Evolutionary conservation across 805 yeast genomes (phyloP).

Genomic region (Maudiozyma turicensis): DNA sequence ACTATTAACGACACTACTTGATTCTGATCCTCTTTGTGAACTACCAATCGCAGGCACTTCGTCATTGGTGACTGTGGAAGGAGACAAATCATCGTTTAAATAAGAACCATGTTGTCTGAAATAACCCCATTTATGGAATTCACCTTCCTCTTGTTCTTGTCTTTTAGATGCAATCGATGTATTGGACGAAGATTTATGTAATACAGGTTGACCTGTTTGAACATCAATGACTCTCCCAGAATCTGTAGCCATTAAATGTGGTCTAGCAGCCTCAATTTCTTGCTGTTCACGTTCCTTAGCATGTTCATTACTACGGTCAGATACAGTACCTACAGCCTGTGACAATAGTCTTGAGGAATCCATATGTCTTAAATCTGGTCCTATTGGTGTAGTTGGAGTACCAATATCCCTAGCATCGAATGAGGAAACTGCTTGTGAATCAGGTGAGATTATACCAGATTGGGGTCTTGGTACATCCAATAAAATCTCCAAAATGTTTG

Average conservation of each 20-base stretch:
- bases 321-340: slow-evolving; percentile 1
- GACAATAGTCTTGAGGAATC: slow-evolving; percentile 12
- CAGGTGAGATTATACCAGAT: slow-evolving; percentile 3
- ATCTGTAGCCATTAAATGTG: slow-evolving; percentile 67
- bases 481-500: slow-evolving; percentile 38
- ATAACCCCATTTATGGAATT: slow-evolving; percentile 77
- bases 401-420: slow-evolving; percentile 3
- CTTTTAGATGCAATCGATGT: slow-evolving; percentile 59
- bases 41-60: too few relatives aligned
- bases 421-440: not conserved
- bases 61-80: not conserved
- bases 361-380: slow-evolving; percentile 15
- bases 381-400: slow-evolving; percentile 1
- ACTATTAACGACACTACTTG: not conserved
- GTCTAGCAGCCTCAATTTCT: slow-evolving; percentile 21
- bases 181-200: slow-evolving; percentile 48
- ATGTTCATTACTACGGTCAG: not conserved
- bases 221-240: slow-evolving; percentile 52
- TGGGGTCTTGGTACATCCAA: slow-evolving; percentile 19
- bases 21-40: not conserved
- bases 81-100: not conserved
- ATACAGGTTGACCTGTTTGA: slow-evolving; percentile 61
- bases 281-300: not conserved
- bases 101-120: slow-evolving; percentile 53
- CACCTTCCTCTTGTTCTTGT: slow-evolving; percentile 90